Evolutionary conservation across 2,329 filamentous ascomycete species (phyloP), one percentile per base, ranked within the genome.

Genomic region (Alternaria sp.): DNA sequence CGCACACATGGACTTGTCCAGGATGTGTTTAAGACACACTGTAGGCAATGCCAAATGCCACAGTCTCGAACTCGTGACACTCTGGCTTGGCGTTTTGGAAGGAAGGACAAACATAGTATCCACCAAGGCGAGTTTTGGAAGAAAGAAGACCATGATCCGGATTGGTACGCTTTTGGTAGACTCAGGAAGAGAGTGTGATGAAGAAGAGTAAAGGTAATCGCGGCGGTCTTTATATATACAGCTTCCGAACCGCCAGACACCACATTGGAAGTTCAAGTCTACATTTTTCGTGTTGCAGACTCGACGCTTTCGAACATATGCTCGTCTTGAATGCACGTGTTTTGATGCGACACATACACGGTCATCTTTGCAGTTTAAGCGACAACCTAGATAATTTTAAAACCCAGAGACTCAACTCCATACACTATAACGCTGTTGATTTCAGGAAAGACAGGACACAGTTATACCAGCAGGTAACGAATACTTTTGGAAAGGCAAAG

Each of bases 341-440:
- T 30, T 30, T 12, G 28, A 30, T 5, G 28, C 12, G 3, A 30
- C 28, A 30, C 12, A 13, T 4, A 3, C 0, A 15, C 13, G 1
- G 30, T 3, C 0, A 32, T 8, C 0, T 32, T 32, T 15, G 0
- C 6, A 15, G 12, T 32, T 13, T 32, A 6, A 32, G 11, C 26
- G 26, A 28, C 26, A 6, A 12, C 11, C 10, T 28, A 28, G 1
- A 1, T 5, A 3, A 28, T 1, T 12, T 28, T 5, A 12, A 28
- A 28, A 28, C 1, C 26, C 26, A 28, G 26, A 28, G 28, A 6
- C 28, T 32, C 3, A 3, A 7, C 28, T 32, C 28, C 28, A 32
- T 13, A 0, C 28, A 0, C 28, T 3, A 1, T 32, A 1, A 7
- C 28, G 3, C 0, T 1, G 28, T 7, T 4, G 12, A 3, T 32